These are phyloP conservation scores for Nidula microcarpa DNA, from an alignment of 768 basidiomycete genomes.

Conservation along the genomic window DNA sequence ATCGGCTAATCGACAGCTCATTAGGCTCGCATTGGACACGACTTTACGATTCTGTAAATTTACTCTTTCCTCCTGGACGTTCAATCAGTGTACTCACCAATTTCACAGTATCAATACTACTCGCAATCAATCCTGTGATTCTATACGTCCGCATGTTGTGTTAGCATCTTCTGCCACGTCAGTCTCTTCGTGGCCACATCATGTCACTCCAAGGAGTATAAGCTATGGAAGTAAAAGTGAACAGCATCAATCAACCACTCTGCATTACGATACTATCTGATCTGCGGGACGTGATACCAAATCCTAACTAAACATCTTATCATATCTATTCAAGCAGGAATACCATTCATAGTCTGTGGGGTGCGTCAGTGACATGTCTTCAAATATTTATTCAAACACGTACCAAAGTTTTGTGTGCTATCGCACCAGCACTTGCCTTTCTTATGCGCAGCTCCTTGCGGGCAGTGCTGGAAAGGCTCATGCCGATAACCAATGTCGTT, in stretches of 20 bases:
- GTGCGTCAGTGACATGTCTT: background rate
- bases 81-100: background rate
- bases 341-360: slow-evolving; percentile 77
- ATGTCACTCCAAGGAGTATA: too few species aligned
- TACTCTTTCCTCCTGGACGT: background rate
- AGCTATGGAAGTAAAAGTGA: too few species aligned
- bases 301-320: slow-evolving; percentile 45
- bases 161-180: too few species aligned
- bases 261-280: too few species aligned
- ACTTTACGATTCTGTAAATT: slow-evolving; percentile 87
- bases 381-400: slow-evolving; percentile 13
- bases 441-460: slow-evolving; percentile 68
- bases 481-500: slow-evolving; percentile 92
- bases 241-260: too few species aligned
- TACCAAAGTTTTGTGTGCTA: slow-evolving; percentile 68
- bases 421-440: slow-evolving; percentile 89
- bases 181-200: too few species aligned
- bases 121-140: slow-evolving; percentile 79
- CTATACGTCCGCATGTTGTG: too few species aligned
- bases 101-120: slow-evolving; percentile 82
- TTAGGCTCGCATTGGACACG: slow-evolving; percentile 93
- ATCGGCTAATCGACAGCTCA: slow-evolving; percentile 84
- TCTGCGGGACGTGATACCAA: background rate
- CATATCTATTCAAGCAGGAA: slow-evolving; percentile 81
- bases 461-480: slow-evolving; percentile 93